Evolutionary conservation across 257 asterid species (phyloP), one percentile per base, ranked within the genome.

Genomic region (Solanum sejunctum): DNA sequence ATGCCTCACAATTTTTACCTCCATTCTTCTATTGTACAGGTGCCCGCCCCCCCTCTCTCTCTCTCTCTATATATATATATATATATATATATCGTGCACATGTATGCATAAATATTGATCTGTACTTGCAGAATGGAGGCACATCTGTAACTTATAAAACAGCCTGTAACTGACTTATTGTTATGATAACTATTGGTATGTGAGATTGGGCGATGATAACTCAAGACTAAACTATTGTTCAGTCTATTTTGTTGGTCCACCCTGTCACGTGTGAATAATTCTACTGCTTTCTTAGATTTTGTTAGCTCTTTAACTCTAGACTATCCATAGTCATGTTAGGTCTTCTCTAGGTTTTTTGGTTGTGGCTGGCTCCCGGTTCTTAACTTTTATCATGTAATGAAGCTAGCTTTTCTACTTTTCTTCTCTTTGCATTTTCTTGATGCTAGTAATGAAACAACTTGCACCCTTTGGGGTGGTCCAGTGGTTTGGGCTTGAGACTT

Each of bases 1-100:
- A 93, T 91, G 97, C 99, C 99, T 86, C 98, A 96, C 90, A 96
- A 92, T 85, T 90, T 96, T 90, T 96, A 95, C 88, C 97, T 96
- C 85, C 99, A 93, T 90, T 97, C 99, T 66, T 94, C 98, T 80
- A 84, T 95, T 87, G 97, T 95, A 72, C 94, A 95, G 99, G 99
- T 97, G 20, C 63, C 55, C 84, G 86, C 82, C 83, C 87, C 52
- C 84, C 64, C 89, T 64, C 85, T 47, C 83, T 15, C 51, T 18
- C 57, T 10, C 21, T 2, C 83, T 39, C 66, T n/a, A n/a, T n/a
- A n/a, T n/a, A n/a, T n/a, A n/a, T n/a, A n/a, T n/a, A n/a, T n/a
- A n/a, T n/a, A n/a, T n/a, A n/a, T n/a, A n/a, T n/a, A n/a, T n/a
- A n/a, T n/a, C n/a, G 9, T 10, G 60, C 45, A 7, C 58, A 17